Percentiles rank a stretch among this genome's conserved stretches.
phyloP scores from a whole-genome alignment of 2,329 filamentous ascomycete species.

The Clonostachys rhizophaga region DNA sequence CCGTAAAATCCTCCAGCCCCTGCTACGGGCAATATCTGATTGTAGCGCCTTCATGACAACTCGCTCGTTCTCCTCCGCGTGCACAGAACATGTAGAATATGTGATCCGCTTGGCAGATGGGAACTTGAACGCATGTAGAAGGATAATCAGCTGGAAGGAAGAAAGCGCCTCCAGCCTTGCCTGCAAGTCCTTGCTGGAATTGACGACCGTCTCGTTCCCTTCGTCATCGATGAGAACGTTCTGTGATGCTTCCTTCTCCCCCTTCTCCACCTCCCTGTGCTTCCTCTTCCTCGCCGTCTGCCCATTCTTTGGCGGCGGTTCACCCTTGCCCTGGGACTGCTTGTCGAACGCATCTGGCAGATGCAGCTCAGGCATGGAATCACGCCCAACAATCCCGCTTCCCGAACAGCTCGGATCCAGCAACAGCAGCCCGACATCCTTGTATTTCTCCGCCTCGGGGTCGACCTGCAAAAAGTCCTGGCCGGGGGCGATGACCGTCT shows the following conservation, averaged over 20 bases:
- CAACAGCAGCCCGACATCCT: slow-evolving; percentile 72
- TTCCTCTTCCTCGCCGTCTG: slow-evolving; percentile 38
- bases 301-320: not conserved
- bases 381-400: slow-evolving; percentile 87
- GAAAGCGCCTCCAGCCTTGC: slow-evolving; percentile 70
- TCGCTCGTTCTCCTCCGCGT: slow-evolving; percentile 82
- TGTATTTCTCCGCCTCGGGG: slow-evolving; percentile 56
- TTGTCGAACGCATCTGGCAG: slow-evolving; percentile 36
- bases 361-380: slow-evolving; percentile 67
- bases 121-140: slow-evolving; percentile 82
- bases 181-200: slow-evolving; percentile 51
- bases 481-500: slow-evolving; percentile 65
- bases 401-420: slow-evolving; percentile 95
- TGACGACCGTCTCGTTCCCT: slow-evolving; percentile 46
- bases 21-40: slow-evolving; percentile 58
- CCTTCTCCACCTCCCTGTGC: slow-evolving; percentile 24
- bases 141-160: slow-evolving; percentile 74
- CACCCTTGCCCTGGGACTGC: slow-evolving; percentile 5
- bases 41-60: slow-evolving; percentile 71
- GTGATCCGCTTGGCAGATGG: slow-evolving; percentile 71
- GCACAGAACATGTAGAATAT: slow-evolving; percentile 91
- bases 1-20: slow-evolving; percentile 74
- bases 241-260: slow-evolving; percentile 7
- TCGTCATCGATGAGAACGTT: slow-evolving; percentile 51
- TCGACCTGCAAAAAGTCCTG: slow-evolving; percentile 81